Base-by-base conservation (phyloP, 1,284 basidiomycete genomes). In the Ganoderma sinense region DNA sequence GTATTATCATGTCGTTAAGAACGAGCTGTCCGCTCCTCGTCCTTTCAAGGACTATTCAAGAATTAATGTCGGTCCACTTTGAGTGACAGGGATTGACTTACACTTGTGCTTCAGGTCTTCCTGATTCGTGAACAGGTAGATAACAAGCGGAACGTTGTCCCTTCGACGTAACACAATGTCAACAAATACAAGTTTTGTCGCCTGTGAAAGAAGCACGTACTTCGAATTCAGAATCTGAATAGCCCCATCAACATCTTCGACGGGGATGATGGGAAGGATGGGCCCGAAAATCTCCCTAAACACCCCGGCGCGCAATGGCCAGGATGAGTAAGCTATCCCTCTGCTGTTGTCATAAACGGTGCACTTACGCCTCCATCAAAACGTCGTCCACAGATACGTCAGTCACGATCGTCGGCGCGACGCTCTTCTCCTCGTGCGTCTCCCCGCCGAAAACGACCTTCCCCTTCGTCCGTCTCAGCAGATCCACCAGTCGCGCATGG, bases 231-330 rank as follows among this genome's bases (percentile, higher is more conserved):
- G 80, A 69, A 87, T 85, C 10, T 80, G 75, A 67, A 90, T 85
- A 2, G 88, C 89, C 7, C 84, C 83, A n/a, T 88, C 84, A 16
- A 86, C 74, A 68, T 83, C 80, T 65, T 87, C 85, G 11, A 93
- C 85, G 2, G 90, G 83, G 4, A 94, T 77, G 63, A 94, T 85
- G 5, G 91, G 87, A 2, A 94, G 78, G 26, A 94, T 78, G 0
- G 92, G 92, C 0, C 91, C 93, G 77, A 94, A 92, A 16, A 91
- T 81, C 78, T 93, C 91, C 62, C 88, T 89, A 7, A 31, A 33
- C 26, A 39, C 53, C 6, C 6, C 29, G 18, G 33, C 59, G 10
- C 53, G 65, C 64, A 55, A 65, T 65, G 40, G 26, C 16, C 18
- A 48, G 10, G 60, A 29, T 31, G 14, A 59, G 53, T 10, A 31